A percentile compares a stretch with the other conserved stretches of the same genome.
These are phyloP conservation scores for Suhomyces bolitotheri DNA, from an alignment of 1,139 yeast genomes.

Conservation along the genomic window DNA sequence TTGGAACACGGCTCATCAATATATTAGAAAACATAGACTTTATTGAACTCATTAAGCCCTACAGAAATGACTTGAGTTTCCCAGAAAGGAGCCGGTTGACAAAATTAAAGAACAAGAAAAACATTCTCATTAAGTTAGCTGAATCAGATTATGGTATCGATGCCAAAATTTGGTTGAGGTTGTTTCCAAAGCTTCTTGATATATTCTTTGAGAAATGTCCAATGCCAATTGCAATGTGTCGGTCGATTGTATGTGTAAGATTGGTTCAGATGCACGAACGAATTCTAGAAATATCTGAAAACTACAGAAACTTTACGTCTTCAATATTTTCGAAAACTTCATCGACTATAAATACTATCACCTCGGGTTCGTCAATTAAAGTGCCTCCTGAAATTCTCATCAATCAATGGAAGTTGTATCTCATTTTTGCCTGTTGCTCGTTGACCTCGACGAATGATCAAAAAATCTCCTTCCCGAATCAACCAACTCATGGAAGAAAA, in stretches of 20 bases:
- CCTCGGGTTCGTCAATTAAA: slow-evolving; percentile 27
- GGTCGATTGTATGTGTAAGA: slow-evolving; percentile 89
- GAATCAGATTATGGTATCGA: slow-evolving; percentile 95
- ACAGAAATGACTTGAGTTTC: slow-evolving; percentile 64
- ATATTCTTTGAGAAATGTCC: slow-evolving; percentile 83
- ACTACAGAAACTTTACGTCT: slow-evolving; percentile 42
- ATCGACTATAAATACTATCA: slow-evolving; percentile 34
- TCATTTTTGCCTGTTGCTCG: slow-evolving; percentile 91
- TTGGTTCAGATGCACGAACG: slow-evolving; percentile 88
- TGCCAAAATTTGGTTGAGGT: slow-evolving; percentile 90
- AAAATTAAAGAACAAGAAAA: slow-evolving; percentile 63
- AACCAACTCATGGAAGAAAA: slow-evolving; percentile 65
- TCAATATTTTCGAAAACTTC: slow-evolving; percentile 37
- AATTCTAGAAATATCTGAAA: slow-evolving; percentile 62
- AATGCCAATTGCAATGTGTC: slow-evolving; percentile 87
- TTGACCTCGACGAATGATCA: slow-evolving; percentile 89
- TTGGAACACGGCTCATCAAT: slow-evolving; percentile 77
- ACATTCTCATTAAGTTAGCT: slow-evolving; percentile 69
- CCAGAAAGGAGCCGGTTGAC: slow-evolving; percentile 78
- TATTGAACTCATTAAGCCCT: slow-evolving; percentile 59
- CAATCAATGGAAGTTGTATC: slow-evolving; percentile 85
- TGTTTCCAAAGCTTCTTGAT: slow-evolving; percentile 74
- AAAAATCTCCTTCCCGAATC: slow-evolving; percentile 61
- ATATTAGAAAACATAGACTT: slow-evolving; percentile 73
- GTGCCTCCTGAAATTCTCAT: slow-evolving; percentile 71